Conservation (phyloP, 805 yeast species). For the Saccharomycopsis sp. region DNA sequence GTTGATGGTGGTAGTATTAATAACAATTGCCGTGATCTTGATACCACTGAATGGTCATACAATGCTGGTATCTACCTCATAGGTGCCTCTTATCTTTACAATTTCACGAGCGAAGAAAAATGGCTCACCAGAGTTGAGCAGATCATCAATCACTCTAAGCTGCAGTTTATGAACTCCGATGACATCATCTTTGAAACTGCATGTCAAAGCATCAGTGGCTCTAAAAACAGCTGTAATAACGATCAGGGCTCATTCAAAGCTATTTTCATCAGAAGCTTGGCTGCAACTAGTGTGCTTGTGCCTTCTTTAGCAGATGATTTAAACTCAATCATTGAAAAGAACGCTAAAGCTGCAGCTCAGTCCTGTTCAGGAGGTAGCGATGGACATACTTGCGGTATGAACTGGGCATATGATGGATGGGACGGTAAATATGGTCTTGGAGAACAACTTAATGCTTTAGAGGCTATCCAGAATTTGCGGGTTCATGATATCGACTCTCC, state of each 20-base stretch:
- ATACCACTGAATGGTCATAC: slow-evolving; percentile 54
- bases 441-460: slow-evolving; percentile 72
- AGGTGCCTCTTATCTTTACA: slow-evolving; percentile 66
- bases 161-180: slow-evolving; percentile 42
- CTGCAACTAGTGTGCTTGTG: slow-evolving; percentile 47
- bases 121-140: slow-evolving; percentile 46
- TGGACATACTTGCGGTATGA: slow-evolving; percentile 68
- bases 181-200: slow-evolving; percentile 54
- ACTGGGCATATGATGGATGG: slow-evolving; percentile 54
- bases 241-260: slow-evolving; percentile 75
- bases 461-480: slow-evolving; percentile 47
- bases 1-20: slow-evolving; percentile 54
- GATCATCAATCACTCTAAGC: slow-evolving; percentile 39
- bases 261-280: slow-evolving; percentile 59
- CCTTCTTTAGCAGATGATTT: slow-evolving; percentile 43
- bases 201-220: slow-evolving; percentile 40
- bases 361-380: slow-evolving; percentile 72
- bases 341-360: slow-evolving; percentile 63
- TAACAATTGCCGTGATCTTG: slow-evolving; percentile 41
- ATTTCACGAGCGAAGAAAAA: slow-evolving; percentile 42
- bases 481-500: slow-evolving; percentile 44
- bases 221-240: slow-evolving; percentile 47
- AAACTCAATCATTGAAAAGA: slow-evolving; percentile 34
- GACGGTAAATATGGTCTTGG: slow-evolving; percentile 69
- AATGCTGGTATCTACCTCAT: slow-evolving; percentile 61